Evolutionary conservation across 768 basidiomycete species (phyloP).

Genomic region (Amylocystis lapponica): DNA sequence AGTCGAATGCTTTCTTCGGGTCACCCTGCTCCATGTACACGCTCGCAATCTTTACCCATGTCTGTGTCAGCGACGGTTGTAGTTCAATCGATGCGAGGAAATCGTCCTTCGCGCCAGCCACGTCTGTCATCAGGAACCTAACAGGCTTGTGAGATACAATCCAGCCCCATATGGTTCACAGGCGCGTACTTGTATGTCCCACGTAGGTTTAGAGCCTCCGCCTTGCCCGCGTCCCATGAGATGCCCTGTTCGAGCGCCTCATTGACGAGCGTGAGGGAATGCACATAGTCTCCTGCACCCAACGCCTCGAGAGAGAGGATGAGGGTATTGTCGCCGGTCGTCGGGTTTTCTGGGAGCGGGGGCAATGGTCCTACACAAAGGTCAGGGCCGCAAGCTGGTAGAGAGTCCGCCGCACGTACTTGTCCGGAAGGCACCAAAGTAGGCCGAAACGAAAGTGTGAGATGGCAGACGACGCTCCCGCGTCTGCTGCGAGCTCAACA

Average conservation of each 20-base stretch:
- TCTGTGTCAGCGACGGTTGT: constrained; percentile 70
- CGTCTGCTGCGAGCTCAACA: constrained; percentile 32
- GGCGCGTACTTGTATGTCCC: constrained; percentile 87
- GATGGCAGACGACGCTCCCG: constrained; percentile 85
- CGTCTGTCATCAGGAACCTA: constrained; percentile 87
- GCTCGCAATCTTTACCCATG: constrained; percentile 92
- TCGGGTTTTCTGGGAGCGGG: constrained; percentile 63
- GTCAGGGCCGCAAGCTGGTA: neutral
- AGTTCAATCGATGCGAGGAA: constrained; percentile 71
- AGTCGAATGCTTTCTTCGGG: constrained; percentile 74
- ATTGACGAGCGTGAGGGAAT: constrained; percentile 72
- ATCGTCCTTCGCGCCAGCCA: constrained; percentile 77
- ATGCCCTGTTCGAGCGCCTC: constrained; percentile 87
- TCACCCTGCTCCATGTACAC: constrained; percentile 96
- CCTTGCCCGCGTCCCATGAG: constrained; percentile 66
- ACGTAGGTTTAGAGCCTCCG: constrained; percentile 86
- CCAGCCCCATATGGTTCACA: neutral
- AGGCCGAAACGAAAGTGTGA: constrained; percentile 87
- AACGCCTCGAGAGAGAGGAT: constrained; percentile 78
- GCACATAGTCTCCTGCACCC: constrained; percentile 76
- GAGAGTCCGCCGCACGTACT: too few species aligned
- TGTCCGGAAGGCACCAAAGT: constrained; percentile 94
- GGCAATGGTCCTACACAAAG: constrained; percentile 53
- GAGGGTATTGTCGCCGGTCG: constrained; percentile 81
- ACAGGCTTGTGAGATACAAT: neutral